Evolutionary conservation across 164 flowering plant species (phyloP).

Genomic region (Nymphaea thermarum): DNA sequence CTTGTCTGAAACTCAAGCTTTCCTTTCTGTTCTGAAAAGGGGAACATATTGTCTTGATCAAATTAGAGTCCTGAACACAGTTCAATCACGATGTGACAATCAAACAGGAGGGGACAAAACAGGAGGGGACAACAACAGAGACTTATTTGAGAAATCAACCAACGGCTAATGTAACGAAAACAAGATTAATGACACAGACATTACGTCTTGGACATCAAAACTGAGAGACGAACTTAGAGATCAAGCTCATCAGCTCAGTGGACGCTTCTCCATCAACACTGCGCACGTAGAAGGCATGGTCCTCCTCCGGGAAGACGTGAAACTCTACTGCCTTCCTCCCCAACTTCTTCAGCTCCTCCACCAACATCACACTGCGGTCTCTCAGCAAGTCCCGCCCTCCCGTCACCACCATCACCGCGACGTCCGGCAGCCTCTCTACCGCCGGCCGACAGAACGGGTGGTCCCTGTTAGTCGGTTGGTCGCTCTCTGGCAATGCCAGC

Average conservation of each 20-base stretch:
- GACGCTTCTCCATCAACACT: background rate
- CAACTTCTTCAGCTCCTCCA: background rate
- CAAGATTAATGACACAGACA: no score
- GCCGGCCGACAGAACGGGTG: constrained; percentile 44
- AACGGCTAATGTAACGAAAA: no score
- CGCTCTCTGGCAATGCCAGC: constrained; percentile 32
- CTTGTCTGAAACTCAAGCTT: no score
- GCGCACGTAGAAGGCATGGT: background rate
- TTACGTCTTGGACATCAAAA: background rate
- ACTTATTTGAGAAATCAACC: no score
- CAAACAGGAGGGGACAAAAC: no score
- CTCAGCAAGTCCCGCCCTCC: background rate
- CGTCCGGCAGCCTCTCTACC: background rate
- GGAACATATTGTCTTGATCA: no score
- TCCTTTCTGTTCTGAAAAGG: no score
- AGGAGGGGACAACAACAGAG: no score
- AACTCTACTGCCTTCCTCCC: background rate
- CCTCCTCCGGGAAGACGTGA: background rate
- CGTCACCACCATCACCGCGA: background rate
- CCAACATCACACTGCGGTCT: background rate
- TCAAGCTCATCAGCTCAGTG: background rate
- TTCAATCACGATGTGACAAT: no score
- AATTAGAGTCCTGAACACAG: no score
- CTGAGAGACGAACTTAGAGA: background rate
- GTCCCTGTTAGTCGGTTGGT: constrained; percentile 26